Conservation (phyloP, 2,329 filamentous ascomycete genomes). For the Fusarium sp. region DNA sequence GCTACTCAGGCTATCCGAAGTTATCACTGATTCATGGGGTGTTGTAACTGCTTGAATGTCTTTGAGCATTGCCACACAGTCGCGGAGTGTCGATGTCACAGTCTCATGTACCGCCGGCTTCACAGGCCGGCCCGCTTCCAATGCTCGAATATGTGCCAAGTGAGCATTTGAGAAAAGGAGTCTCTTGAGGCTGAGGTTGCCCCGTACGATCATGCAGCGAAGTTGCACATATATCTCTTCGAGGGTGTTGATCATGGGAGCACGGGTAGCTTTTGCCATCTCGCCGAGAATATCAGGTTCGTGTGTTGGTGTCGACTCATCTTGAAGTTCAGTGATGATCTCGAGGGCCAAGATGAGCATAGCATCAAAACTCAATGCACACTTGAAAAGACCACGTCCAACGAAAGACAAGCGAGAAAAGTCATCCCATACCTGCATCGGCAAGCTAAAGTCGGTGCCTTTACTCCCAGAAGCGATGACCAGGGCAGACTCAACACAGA, state of each 20-base stretch:
- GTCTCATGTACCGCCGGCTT: constrained; percentile 37
- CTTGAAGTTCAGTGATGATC: constrained; percentile 37
- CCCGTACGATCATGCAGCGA: constrained; percentile 24
- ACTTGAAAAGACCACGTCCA: constrained; percentile 39
- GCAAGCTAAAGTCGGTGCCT: constrained; percentile 15
- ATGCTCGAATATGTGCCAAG: constrained; percentile 35
- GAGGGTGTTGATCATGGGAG: constrained; percentile 31
- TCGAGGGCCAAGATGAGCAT: constrained; percentile 36
- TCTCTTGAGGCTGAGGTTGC: constrained; percentile 38
- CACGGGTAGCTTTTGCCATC: constrained; percentile 33
- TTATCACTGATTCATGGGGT: constrained; percentile 26
- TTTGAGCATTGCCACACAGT: constrained; percentile 29
- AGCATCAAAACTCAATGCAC: constrained; percentile 39
- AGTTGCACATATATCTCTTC: constrained; percentile 32
- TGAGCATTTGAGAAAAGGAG: constrained; percentile 36
- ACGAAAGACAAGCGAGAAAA: constrained; percentile 36
- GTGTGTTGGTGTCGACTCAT: constrained; percentile 23
- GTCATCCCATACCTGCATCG: constrained; percentile 32
- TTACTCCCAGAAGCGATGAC: constrained; percentile 35
- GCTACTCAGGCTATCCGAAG: constrained; percentile 17
- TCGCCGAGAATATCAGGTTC: constrained; percentile 37
- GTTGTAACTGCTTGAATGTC: constrained; percentile 19
- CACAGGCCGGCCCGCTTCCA: constrained; percentile 31
- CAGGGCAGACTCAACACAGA: constrained; percentile 37
- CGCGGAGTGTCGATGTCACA: constrained; percentile 28